A percentile compares a stretch with the other conserved stretches of the same genome.
Conservation (phyloP, 176 grass and related monocot genomes). For the Pontederia paniculata region DNA sequence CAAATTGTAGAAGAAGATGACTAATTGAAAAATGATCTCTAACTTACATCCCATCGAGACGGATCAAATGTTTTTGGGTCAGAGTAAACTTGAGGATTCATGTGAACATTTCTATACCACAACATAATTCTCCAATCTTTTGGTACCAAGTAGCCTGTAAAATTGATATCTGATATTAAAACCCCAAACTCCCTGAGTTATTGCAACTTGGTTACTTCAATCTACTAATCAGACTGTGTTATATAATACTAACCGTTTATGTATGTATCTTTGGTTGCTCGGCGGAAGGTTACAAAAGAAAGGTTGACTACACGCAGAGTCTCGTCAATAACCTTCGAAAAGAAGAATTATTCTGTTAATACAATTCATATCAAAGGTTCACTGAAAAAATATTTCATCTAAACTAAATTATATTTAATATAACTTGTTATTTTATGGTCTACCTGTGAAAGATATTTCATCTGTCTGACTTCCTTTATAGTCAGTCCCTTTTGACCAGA, state of each 20-base stretch:
- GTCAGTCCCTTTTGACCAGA: constrained; percentile 48
- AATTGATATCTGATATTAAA: not conserved
- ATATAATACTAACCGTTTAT: constrained; percentile 42
- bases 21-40: not conserved
- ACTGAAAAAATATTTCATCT: not conserved
- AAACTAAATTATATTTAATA: no score
- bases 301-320: constrained; percentile 73
- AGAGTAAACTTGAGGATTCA: constrained; percentile 68
- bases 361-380: not conserved
- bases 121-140: constrained; percentile 77
- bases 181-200: not conserved
- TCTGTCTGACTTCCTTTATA: constrained; percentile 73
- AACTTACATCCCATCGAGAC: constrained; percentile 71
- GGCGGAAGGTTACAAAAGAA: constrained; percentile 69
- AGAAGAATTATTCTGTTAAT: constrained; percentile 1
- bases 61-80: constrained; percentile 61
- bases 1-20: constrained; percentile 3
- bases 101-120: constrained; percentile 83
- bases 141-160: constrained; percentile 69
- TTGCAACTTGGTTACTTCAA: not conserved
- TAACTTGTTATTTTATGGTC: no score
- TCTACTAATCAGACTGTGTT: not conserved
- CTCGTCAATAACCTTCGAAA: constrained; percentile 65
- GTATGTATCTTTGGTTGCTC: constrained; percentile 42
- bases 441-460: constrained; percentile 90